Base-by-base conservation (phyloP, 2,329 filamentous ascomycete genomes). In the Claviceps monticola region DNA sequence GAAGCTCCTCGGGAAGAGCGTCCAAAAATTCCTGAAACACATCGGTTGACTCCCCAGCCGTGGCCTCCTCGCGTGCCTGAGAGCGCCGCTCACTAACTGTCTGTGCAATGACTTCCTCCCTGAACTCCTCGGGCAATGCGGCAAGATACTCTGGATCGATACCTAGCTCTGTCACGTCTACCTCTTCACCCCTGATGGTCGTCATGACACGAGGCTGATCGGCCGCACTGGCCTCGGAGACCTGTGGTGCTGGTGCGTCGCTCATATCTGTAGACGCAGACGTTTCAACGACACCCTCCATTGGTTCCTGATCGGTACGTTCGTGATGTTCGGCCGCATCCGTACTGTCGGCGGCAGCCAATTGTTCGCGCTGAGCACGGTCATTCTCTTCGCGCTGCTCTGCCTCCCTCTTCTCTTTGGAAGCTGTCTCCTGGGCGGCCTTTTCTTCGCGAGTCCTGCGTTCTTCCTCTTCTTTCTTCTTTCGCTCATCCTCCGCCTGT, bases 121-220 rank as follows among this genome's bases (percentile, higher is more conserved):
- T 80, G 63, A 97, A 83, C 55, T 98, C 94, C 60, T 98, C 93
- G 0, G 93, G 93, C n/a, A 98, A 72, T n/a, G 91, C 94, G 54
- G 93, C 88, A 6, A 98, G 79, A 67, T 96, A 98, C 52, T 95
- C 90, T 16, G 86, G 80, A 63, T 98, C 93, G 59, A 98, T 97
- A 48, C 91, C 90, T 55, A 98, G 76, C 55, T 88, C 87, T 0
- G 93, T 98, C 48, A 98, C 93, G 65, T 98, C 93, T 50, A 95
- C 80, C 60, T 93, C 83, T 56, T 86, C 85, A 26, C 90, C 91
- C 54, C 90, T 76, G 51, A 98, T 89, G 2, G 79, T 90, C 16
- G 88, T 94, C 60, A 83, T 84, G 34, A 95, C 78, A 47, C 90
- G 84, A 2, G 66, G 63, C 26, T 64, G 62, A 8, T 59, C 55